Base-by-base conservation (phyloP, 257 asterid species). In the Mitragyna speciosa region DNA sequence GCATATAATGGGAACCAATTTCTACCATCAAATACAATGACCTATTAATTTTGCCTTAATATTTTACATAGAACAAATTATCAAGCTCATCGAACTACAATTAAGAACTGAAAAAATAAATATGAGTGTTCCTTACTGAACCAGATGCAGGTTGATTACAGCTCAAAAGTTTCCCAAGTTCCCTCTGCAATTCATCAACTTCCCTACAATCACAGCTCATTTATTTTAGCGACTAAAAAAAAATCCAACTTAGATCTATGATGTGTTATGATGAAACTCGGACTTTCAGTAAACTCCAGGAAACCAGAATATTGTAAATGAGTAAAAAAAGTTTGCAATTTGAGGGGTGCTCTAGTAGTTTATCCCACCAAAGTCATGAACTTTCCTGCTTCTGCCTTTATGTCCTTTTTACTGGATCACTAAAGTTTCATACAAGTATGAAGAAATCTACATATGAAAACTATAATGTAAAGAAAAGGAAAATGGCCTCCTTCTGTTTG, bases 111-210 rank as follows among this genome's bases (percentile, higher is more conserved):
- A 14, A 45, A 68, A 14, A 43, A 79, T 72, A 77, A 52, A 74
- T 65, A 47, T 43, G 63, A 77, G 58, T 73, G 80, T n/a, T 47
- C 84, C 91, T 85, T 86, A 89, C 93, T 7, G 88, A 85, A 77
- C 81, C 75, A 76, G 30, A 81, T 67, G 87, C 79, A 75, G 82
- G 80, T 79, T 80, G 92, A 83, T 84, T 83, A 81, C 82, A 81
- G 73, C 73, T 81, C 84, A 83, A 77, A 73, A 85, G 82, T 71
- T 83, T 83, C 68, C 72, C 81, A 79, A 91, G 73, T 74, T 76
- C 83, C 39, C 72, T 76, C 73, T 86, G 90, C 80, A 88, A 77
- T 76, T 85, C 89, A 82, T 86, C 90, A 78, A 85, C 83, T 79
- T 86, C 89, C 84, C 92, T 89, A 83, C 78, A 84, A 77, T 79